Percentiles rank a stretch among this genome's conserved stretches.
phyloP scores from a whole-genome alignment of 129 eudicot genomes.

The Centella asiatica region DNA sequence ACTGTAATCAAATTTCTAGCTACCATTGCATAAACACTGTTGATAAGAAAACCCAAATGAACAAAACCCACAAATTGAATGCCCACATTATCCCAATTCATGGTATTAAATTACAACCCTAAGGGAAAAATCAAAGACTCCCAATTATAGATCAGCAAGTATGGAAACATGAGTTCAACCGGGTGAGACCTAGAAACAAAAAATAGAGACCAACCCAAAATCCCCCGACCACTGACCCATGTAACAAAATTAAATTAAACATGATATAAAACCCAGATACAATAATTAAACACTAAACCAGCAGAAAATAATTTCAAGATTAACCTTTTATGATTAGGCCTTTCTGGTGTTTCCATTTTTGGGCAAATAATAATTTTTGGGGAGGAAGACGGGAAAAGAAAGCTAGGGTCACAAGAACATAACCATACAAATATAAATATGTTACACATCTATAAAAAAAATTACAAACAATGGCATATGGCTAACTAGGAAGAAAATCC shows the following conservation, averaged over 20 bases:
- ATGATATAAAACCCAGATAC: constrained; percentile 13
- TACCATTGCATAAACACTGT: constrained; percentile 7
- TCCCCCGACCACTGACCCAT: constrained; percentile 28
- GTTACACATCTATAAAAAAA: constrained; percentile 6
- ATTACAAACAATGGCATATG: not conserved
- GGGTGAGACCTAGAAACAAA: constrained; percentile 39
- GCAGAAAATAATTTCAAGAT: constrained; percentile 6
- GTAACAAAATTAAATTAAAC: constrained; percentile 19
- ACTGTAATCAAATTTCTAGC: constrained; percentile 19
- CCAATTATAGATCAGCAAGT: constrained; percentile 21
- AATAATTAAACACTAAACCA: constrained; percentile 15
- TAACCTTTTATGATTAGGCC: not conserved
- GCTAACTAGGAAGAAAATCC: constrained; percentile 3
- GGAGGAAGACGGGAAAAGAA: constrained; percentile 18
- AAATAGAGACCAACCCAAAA: constrained; percentile 51
- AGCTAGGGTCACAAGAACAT: constrained; percentile 45
- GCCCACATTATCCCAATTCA: constrained; percentile 19
- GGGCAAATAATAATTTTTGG: constrained; percentile 19
- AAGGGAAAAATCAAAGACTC: constrained; percentile 9
- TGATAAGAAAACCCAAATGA: constrained; percentile 17
- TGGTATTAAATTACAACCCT: constrained; percentile 9
- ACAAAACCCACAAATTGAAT: constrained; percentile 17
- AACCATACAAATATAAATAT: constrained; percentile 13
- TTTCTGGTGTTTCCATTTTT: constrained; percentile 7
- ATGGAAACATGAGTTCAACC: constrained; percentile 10